These are phyloP conservation scores for Lactarius quietus DNA, from an alignment of 768 basidiomycete species.

Conservation along the genomic window DNA sequence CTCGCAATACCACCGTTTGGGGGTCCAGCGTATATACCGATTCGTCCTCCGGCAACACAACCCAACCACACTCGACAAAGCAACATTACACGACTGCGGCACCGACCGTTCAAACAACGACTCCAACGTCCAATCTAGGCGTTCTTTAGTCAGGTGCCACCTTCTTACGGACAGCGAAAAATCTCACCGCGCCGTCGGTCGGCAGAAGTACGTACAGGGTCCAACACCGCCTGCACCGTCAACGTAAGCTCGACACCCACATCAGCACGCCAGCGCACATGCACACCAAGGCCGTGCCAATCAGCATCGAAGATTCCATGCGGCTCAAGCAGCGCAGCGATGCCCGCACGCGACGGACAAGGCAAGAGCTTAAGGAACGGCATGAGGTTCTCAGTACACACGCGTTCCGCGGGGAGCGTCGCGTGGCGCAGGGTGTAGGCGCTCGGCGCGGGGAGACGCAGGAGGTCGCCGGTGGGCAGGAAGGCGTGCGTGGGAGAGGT, in stretches of 20 bases:
- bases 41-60: constrained; percentile 40
- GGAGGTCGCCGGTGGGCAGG: constrained; percentile 55
- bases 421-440: constrained; percentile 64
- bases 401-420: constrained; percentile 73
- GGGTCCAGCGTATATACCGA: constrained; percentile 48
- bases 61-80: constrained; percentile 53
- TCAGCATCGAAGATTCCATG: constrained; percentile 85
- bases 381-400: constrained; percentile 98
- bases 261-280: constrained; percentile 56
- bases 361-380: constrained; percentile 94
- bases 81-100: constrained; percentile 65
- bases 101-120: constrained; percentile 66
- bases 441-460: constrained; percentile 41
- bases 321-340: constrained; percentile 79
- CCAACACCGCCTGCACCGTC: constrained; percentile 70
- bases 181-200: constrained; percentile 53
- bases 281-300: constrained; percentile 86
- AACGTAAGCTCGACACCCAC: constrained; percentile 61
- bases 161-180: not conserved
- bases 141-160: constrained; percentile 18
- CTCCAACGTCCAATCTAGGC: constrained; percentile 68
- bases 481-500: constrained; percentile 62
- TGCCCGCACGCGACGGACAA: constrained; percentile 84
- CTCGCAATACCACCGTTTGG: constrained; percentile 40
- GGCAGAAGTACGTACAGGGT: constrained; percentile 61